phyloP scores from a whole-genome alignment of 768 basidiomycete species.

The Boletus reticulatus region DNA sequence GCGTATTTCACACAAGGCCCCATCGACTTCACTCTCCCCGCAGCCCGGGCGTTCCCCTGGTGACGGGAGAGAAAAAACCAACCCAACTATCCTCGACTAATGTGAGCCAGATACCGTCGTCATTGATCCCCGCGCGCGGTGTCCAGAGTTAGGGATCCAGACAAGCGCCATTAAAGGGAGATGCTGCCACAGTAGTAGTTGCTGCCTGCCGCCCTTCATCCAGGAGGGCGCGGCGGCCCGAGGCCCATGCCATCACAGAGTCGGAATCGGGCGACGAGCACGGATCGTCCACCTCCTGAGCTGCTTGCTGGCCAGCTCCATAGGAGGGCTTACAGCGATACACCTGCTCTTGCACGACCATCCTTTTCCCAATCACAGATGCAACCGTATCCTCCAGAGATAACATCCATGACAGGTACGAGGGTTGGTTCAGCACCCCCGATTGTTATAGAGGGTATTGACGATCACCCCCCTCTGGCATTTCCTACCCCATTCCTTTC shows the following conservation, averaged over 20 bases:
- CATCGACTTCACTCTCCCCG: slow-evolving; percentile 13
- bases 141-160: slow-evolving; percentile 7
- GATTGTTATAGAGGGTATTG: slow-evolving; percentile 15
- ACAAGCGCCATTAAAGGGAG: slow-evolving; percentile 2
- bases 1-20: slow-evolving; percentile 20
- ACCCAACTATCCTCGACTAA: neutral
- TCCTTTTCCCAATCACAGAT: slow-evolving; percentile 6
- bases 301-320: slow-evolving; percentile 2
- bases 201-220: slow-evolving; percentile 44
- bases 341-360: slow-evolving; percentile 4
- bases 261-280: slow-evolving; percentile 10
- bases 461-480: neutral
- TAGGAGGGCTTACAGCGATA: slow-evolving; percentile 14
- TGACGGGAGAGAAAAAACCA: slow-evolving; percentile 14
- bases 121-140: slow-evolving; percentile 23
- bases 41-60: slow-evolving; percentile 11
- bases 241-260: slow-evolving; percentile 19
- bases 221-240: slow-evolving; percentile 29
- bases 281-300: slow-evolving; percentile 8
- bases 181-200: neutral
- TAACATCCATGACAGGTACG: neutral
- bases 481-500: slow-evolving; percentile 8
- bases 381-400: slow-evolving; percentile 7
- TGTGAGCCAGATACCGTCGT: slow-evolving; percentile 18
- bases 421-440: slow-evolving; percentile 12